Percentiles rank a stretch among this genome's conserved stretches.
Evolutionary conservation across 768 basidiomycete species (phyloP).

Genomic region (Collybiopsis confluens): DNA sequence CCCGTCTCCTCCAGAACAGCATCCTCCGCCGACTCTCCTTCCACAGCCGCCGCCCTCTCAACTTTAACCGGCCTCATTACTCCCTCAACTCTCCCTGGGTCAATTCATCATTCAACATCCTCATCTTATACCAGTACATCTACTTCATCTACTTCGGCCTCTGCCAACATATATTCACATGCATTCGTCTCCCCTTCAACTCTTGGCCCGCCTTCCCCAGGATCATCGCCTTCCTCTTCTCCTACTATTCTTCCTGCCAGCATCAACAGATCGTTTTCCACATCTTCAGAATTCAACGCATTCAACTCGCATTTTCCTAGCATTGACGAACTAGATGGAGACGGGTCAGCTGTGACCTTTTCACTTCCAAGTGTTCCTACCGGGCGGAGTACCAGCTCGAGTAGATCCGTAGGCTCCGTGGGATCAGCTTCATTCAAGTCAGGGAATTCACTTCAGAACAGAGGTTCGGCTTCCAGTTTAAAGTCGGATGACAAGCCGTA

Average conservation of each 20-base stretch:
- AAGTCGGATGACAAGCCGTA: not conserved
- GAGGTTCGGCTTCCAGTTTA: not conserved
- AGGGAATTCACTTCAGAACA: not conserved
- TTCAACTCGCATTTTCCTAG: slow-evolving; percentile 71
- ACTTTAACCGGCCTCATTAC: slow-evolving; percentile 8
- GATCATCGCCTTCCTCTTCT: slow-evolving; percentile 65
- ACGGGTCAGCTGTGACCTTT: slow-evolving; percentile 29
- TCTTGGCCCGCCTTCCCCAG: slow-evolving; percentile 74
- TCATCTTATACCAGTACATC: slow-evolving; percentile 6
- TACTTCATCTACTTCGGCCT: not conserved
- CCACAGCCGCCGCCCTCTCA: not conserved
- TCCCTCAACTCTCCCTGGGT: slow-evolving; percentile 37
- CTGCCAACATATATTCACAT: slow-evolving; percentile 44
- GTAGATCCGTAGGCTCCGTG: slow-evolving; percentile 12
- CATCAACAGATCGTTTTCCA: slow-evolving; percentile 20
- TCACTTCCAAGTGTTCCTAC: slow-evolving; percentile 48
- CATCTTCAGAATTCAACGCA: slow-evolving; percentile 33
- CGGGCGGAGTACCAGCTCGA: slow-evolving; percentile 26
- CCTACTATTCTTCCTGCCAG: slow-evolving; percentile 29
- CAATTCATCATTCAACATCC: slow-evolving; percentile 23
- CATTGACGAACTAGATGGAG: slow-evolving; percentile 66
- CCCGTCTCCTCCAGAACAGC: not conserved
- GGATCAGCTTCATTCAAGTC: not conserved
- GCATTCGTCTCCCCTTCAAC: slow-evolving; percentile 66
- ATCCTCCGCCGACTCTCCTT: not conserved